Evolutionary conservation across 2,329 filamentous ascomycete genomes (phyloP).

Genomic region (Pyrenophora seminiperda): DNA sequence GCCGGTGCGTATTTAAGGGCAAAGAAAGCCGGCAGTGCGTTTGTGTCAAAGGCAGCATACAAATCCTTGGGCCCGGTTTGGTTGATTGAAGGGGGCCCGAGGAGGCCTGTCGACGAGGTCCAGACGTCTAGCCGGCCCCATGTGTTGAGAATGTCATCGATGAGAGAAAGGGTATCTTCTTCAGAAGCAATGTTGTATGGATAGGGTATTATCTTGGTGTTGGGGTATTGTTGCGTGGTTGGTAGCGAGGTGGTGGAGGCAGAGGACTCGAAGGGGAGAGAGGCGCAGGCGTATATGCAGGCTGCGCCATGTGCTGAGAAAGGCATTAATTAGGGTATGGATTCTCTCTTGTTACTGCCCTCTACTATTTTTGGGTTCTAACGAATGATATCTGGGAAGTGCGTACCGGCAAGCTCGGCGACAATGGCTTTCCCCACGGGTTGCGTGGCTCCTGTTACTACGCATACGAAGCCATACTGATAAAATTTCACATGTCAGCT

Average conservation of each 20-base stretch:
- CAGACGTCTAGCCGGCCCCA: slow-evolving; percentile 64
- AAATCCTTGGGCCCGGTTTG: slow-evolving; percentile 62
- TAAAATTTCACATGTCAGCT: neutral
- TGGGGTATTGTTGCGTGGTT: slow-evolving; percentile 52
- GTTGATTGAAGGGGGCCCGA: slow-evolving; percentile 61
- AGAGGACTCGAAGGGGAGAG: slow-evolving; percentile 51
- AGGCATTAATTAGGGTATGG: neutral
- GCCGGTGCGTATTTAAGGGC: slow-evolving; percentile 68
- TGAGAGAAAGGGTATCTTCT: slow-evolving; percentile 63
- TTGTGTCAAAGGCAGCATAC: slow-evolving; percentile 64
- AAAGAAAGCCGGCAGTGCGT: slow-evolving; percentile 67
- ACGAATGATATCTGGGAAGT: neutral
- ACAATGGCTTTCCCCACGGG: slow-evolving; percentile 66
- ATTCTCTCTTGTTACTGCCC: too few relatives aligned
- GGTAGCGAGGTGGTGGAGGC: slow-evolving; percentile 52
- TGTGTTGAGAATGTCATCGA: slow-evolving; percentile 66
- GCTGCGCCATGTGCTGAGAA: slow-evolving; percentile 64
- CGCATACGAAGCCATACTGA: slow-evolving; percentile 67
- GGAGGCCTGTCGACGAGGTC: slow-evolving; percentile 63
- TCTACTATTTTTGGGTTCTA: neutral
- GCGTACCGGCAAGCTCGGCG: slow-evolving; percentile 61
- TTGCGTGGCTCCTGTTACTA: slow-evolving; percentile 66
- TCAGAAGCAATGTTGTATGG: slow-evolving; percentile 64
- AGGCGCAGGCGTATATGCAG: slow-evolving; percentile 65
- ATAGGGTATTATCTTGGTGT: slow-evolving; percentile 66